Conservation (phyloP, 768 basidiomycete species). For the Suillus spraguei region DNA sequence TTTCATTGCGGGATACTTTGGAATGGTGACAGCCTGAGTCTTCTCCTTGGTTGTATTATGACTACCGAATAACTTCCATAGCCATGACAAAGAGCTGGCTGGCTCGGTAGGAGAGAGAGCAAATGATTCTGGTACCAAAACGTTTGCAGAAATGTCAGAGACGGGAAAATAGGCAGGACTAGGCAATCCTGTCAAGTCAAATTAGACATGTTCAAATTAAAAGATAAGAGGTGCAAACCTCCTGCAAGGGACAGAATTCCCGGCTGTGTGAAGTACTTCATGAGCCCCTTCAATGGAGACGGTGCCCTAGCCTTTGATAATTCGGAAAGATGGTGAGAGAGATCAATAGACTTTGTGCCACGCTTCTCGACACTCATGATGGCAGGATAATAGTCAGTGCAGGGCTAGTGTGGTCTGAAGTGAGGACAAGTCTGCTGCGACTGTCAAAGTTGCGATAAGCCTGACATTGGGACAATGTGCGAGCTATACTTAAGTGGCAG, state of each 20-base stretch:
- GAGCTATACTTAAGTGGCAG: not conserved
- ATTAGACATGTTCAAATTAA: not conserved
- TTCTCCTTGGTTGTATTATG: conserved; percentile 39
- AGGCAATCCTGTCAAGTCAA: conserved; percentile 52
- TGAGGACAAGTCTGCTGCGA: not conserved
- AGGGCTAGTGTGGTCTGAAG: not conserved
- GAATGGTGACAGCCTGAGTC: conserved; percentile 53
- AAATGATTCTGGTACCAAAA: conserved; percentile 52
- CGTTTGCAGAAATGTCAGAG: conserved; percentile 56
- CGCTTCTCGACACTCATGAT: conserved; percentile 37
- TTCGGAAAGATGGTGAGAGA: conserved; percentile 72
- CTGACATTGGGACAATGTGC: not conserved
- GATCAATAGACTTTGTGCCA: conserved; percentile 54
- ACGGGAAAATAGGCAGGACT: conserved; percentile 73
- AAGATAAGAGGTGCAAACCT: conserved; percentile 42
- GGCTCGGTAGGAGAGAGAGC: conserved; percentile 34
- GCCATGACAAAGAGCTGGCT: conserved; percentile 49
- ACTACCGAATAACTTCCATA: conserved; percentile 55
- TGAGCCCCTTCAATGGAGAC: conserved; percentile 68
- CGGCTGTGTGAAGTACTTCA: conserved; percentile 57
- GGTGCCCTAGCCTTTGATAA: conserved; percentile 48
- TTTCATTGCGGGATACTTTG: conserved; percentile 55
- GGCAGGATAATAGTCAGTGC: not conserved
- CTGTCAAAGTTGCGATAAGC: not conserved
- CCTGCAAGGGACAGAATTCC: conserved; percentile 68